Percentiles rank a stretch among this genome's conserved stretches.
Evolutionary conservation across 768 basidiomycete genomes (phyloP).

Genomic region (Suillus plorans): DNA sequence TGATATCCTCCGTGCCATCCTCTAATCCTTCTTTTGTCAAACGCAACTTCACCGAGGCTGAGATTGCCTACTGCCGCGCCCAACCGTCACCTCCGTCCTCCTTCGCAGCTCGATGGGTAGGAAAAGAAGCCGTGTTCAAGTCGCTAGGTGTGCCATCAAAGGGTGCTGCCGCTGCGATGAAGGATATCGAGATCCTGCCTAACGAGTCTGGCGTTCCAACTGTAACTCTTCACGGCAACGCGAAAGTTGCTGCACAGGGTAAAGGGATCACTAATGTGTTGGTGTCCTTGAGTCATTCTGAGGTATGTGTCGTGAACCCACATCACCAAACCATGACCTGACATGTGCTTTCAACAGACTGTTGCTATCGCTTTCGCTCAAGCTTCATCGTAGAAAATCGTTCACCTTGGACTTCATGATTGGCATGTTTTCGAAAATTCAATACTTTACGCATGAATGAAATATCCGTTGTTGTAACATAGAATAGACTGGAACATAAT

Average conservation of each 20-base stretch:
- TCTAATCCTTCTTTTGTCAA: conserved; percentile 83
- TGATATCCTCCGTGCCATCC: conserved; percentile 91
- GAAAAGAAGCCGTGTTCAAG: conserved; percentile 98
- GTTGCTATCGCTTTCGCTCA: conserved; percentile 89
- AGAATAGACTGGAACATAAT: conserved; percentile 12
- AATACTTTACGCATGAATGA: conserved; percentile 4
- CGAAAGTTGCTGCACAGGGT: conserved; percentile 64
- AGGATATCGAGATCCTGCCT: conserved; percentile 94
- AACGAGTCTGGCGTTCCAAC: conserved; percentile 76
- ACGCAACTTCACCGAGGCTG: conserved; percentile 91
- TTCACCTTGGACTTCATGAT: conserved; percentile 1
- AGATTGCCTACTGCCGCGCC: conserved; percentile 81
- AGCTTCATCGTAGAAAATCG: conserved; percentile 40
- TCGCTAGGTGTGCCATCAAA: conserved; percentile 86
- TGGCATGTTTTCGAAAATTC: not conserved
- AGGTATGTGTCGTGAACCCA: conserved; percentile 51
- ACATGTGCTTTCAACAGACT: conserved; percentile 44
- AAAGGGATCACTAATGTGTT: conserved; percentile 76
- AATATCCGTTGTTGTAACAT: conserved; percentile 3
- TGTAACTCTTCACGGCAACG: conserved; percentile 78
- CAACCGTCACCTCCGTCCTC: conserved; percentile 88
- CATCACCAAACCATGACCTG: conserved; percentile 14
- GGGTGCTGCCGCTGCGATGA: conserved; percentile 93
- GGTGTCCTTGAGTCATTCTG: conserved; percentile 91
- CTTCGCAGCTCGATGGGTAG: conserved; percentile 95